Conservation (phyloP, 805 yeast species). For the Metschnikowia kunwiensis region DNA sequence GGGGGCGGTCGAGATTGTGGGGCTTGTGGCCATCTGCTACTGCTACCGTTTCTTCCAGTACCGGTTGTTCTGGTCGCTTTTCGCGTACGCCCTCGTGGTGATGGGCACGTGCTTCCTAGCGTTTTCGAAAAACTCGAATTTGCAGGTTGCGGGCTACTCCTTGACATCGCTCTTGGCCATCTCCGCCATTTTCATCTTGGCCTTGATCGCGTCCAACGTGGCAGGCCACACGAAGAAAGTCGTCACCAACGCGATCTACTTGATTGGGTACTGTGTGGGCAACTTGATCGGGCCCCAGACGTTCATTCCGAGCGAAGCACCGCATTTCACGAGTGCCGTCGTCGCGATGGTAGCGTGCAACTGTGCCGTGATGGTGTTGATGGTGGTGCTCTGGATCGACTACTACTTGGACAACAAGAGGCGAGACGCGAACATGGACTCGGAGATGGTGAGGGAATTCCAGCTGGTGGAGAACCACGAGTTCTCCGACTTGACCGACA, state of each 20-base stretch:
- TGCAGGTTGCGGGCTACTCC: constrained; percentile 27
- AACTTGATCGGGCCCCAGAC: constrained; percentile 55
- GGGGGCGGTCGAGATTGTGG: constrained; percentile 46
- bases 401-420: constrained; percentile 35
- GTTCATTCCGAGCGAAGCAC: constrained; percentile 41
- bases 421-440: constrained; percentile 26
- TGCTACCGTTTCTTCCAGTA: constrained; percentile 24
- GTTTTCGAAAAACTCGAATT: constrained; percentile 30
- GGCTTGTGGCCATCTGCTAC: constrained; percentile 29
- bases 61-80: constrained; percentile 28
- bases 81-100: constrained; percentile 21
- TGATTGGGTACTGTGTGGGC: constrained; percentile 52
- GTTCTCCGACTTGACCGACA: constrained; percentile 51
- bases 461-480: constrained; percentile 38
- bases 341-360: constrained; percentile 40
- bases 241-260: constrained; percentile 40
- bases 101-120: constrained; percentile 37
- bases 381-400: constrained; percentile 24
- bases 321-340: constrained; percentile 38
- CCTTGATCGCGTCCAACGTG: constrained; percentile 43
- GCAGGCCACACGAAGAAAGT: constrained; percentile 58
- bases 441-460: constrained; percentile 18
- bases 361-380: constrained; percentile 21
- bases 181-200: constrained; percentile 26
- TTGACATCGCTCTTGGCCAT: constrained; percentile 34